phyloP scores from a whole-genome alignment of 108 stramenopile species.

The Tribonema minus region DNA sequence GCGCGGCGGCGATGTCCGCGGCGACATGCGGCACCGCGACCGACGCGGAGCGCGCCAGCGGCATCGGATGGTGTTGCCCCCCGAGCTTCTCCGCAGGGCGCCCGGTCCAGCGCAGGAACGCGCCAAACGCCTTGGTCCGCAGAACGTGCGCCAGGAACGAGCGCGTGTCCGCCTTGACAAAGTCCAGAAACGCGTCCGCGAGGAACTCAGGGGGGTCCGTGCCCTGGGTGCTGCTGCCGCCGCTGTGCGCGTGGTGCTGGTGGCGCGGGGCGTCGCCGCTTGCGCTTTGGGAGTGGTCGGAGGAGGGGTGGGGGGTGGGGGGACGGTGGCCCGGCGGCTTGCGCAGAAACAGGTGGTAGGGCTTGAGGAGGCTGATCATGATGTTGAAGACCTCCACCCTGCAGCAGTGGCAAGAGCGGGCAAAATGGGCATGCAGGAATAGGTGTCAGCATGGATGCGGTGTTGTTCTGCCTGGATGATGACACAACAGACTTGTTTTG shows the following conservation, averaged over 20 bases:
- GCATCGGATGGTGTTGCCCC: too few species aligned
- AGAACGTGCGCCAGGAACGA: slow-evolving; percentile 6
- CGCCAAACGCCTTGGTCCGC: slow-evolving; percentile 17
- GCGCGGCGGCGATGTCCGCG: too few species aligned
- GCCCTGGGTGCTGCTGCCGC: background rate
- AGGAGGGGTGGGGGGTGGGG: too few species aligned
- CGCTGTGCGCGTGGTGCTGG: background rate
- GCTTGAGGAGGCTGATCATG: slow-evolving; percentile 9
- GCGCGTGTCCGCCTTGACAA: slow-evolving; percentile 12
- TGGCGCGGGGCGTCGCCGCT: background rate
- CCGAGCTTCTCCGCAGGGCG: too few species aligned
- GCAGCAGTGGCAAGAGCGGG: background rate
- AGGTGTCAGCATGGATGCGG: too few species aligned
- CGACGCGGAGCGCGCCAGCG: too few species aligned
- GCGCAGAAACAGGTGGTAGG: slow-evolving; percentile 16
- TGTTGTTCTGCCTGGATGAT: too few species aligned
- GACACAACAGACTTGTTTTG: too few species aligned
- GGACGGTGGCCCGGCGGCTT: too few species aligned
- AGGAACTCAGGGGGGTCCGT: slow-evolving; percentile 9
- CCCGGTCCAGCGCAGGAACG: too few species aligned
- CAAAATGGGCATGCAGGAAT: too few species aligned
- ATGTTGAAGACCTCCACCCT: slow-evolving; percentile 10
- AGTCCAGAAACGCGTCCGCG: slow-evolving; percentile 6
- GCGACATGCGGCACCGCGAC: too few species aligned
- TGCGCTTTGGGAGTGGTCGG: slow-evolving; percentile 3